Evolutionary conservation across 2,329 filamentous ascomycete genomes (phyloP).

Genomic region (Fusarium burgessii): DNA sequence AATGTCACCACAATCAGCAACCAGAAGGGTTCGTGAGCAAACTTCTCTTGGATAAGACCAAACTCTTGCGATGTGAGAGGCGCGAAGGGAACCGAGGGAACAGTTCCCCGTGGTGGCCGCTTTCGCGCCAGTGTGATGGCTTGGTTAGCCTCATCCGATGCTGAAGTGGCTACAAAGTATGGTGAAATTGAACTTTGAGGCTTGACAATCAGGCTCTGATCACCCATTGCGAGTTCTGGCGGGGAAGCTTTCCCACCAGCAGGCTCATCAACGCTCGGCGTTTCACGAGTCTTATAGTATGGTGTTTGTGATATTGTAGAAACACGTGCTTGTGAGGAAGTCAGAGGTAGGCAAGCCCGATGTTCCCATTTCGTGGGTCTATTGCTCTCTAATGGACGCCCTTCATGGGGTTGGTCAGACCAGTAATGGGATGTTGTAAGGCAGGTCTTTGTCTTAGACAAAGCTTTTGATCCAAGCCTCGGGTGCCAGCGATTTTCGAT

Average conservation of each 20-base stretch:
- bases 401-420: slow-evolving; percentile 38
- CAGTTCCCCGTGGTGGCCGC: slow-evolving; percentile 56
- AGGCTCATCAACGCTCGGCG: background rate
- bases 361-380: slow-evolving; percentile 19
- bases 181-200: slow-evolving; percentile 46
- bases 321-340: slow-evolving; percentile 7
- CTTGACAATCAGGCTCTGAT: slow-evolving; percentile 9
- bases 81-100: slow-evolving; percentile 74
- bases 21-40: slow-evolving; percentile 80
- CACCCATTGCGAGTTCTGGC: slow-evolving; percentile 10
- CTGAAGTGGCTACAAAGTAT: slow-evolving; percentile 47
- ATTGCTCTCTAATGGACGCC: slow-evolving; percentile 23
- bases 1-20: slow-evolving; percentile 87
- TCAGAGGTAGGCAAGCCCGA: slow-evolving; percentile 6
- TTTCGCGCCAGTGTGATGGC: slow-evolving; percentile 38
- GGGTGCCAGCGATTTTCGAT: slow-evolving; percentile 10
- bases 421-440: slow-evolving; percentile 48
- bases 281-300: background rate
- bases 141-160: slow-evolving; percentile 8
- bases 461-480: slow-evolving; percentile 9
- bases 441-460: slow-evolving; percentile 19
- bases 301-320: slow-evolving; percentile 1
- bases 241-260: slow-evolving; percentile 16
- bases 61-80: slow-evolving; percentile 72
- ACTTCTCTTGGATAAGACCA: slow-evolving; percentile 85